A percentile compares a stretch with the other conserved stretches of the same genome.
Evolutionary conservation across 345 rosid genomes (phyloP).

Genomic region (Conringia planisiliqua): DNA sequence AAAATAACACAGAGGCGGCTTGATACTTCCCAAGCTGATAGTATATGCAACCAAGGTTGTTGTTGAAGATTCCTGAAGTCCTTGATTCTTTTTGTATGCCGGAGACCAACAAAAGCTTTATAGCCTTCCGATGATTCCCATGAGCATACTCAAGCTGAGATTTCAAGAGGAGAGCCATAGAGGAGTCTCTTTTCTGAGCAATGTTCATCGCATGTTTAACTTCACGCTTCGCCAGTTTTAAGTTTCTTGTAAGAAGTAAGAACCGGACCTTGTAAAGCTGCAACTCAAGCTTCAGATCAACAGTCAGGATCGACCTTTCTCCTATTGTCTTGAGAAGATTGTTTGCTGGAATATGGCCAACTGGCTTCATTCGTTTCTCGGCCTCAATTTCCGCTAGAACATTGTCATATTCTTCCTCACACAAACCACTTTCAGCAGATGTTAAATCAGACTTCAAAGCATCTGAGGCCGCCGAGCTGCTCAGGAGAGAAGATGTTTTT

Average conservation of each 20-base stretch:
- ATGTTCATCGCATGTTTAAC: slow-evolving; percentile 92
- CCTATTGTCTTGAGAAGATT: slow-evolving; percentile 55
- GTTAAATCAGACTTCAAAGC: slow-evolving; percentile 58
- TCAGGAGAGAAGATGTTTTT: slow-evolving; percentile 59
- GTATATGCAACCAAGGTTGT: slow-evolving; percentile 93
- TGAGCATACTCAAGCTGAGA: slow-evolving; percentile 97
- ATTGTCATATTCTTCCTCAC: slow-evolving; percentile 86
- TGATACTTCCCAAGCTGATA: slow-evolving; percentile 73
- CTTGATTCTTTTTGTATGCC: slow-evolving; percentile 64
- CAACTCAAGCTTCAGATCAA: slow-evolving; percentile 87
- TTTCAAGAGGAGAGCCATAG: slow-evolving; percentile 85
- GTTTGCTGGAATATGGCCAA: slow-evolving; percentile 51
- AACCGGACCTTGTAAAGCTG: slow-evolving; percentile 91
- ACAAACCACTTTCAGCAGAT: slow-evolving; percentile 63
- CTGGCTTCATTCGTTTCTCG: slow-evolving; percentile 52
- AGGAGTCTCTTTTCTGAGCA: slow-evolving; percentile 84
- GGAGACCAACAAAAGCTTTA: slow-evolving; percentile 83
- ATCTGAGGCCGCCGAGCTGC: slow-evolving; percentile 56
- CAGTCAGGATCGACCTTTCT: slow-evolving; percentile 53
- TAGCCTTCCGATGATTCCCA: slow-evolving; percentile 91
- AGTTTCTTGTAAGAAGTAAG: slow-evolving; percentile 81
- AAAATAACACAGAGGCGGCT: slow-evolving; percentile 58
- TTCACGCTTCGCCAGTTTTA: slow-evolving; percentile 96
- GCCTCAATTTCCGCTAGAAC: slow-evolving; percentile 66
- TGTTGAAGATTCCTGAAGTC: slow-evolving; percentile 73